phyloP scores from a whole-genome alignment of 2,329 filamentous ascomycete genomes.

The Ophiosphaerella narmari region DNA sequence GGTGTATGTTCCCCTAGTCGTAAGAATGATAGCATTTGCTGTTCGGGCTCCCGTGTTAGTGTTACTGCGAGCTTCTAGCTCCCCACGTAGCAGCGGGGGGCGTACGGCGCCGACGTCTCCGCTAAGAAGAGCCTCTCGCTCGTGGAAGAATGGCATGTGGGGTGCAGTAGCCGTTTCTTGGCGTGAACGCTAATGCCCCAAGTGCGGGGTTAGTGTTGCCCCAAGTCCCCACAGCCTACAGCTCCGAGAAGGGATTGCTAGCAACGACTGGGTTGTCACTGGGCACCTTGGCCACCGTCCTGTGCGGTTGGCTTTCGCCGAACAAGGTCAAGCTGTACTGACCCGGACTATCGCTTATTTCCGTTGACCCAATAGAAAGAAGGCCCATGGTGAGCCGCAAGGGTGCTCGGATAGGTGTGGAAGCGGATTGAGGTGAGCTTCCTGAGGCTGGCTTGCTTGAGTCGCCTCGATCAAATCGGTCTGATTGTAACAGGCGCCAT shows the following conservation, averaged over 20 bases:
- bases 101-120: conserved; percentile 22
- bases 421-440: no score
- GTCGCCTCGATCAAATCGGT: no score
- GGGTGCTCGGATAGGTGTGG: no score
- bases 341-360: no score
- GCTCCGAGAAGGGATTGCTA: conserved; percentile 1
- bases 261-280: no score
- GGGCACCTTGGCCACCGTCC: background rate
- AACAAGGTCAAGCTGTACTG: background rate
- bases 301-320: no score
- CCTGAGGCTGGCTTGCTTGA: no score
- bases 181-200: conserved; percentile 24
- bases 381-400: no score
- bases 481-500: no score
- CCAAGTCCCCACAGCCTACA: conserved; percentile 1
- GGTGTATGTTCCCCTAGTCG: conserved; percentile 9
- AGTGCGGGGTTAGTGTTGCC: conserved; percentile 26
- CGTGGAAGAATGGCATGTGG: conserved; percentile 39
- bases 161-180: conserved; percentile 36
- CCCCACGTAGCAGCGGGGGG: conserved; percentile 19
- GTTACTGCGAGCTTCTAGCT: conserved; percentile 11
- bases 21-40: conserved; percentile 9
- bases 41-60: background rate
- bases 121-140: conserved; percentile 6
- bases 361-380: no score